Percentiles rank a stretch among this genome's conserved stretches.
Conservation (phyloP, 352 stramenopile genomes). For the Bremia lactucae region DNA sequence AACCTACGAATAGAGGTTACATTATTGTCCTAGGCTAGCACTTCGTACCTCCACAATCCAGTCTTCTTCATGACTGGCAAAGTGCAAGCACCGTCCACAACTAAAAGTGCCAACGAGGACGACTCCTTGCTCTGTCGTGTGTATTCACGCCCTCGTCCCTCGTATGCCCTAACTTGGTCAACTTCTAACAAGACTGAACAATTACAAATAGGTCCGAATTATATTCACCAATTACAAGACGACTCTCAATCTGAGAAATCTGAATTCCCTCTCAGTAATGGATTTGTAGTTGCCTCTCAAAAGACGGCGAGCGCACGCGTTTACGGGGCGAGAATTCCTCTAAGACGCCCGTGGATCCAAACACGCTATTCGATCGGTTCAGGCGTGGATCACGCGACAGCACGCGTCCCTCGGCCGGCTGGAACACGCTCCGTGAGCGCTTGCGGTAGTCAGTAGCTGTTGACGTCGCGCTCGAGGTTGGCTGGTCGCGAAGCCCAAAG, state of each 20-base stretch:
- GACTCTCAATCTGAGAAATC: conserved; percentile 8
- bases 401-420: conserved; percentile 4
- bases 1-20: neutral
- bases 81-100: no score
- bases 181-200: neutral
- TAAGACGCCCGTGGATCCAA: conserved; percentile 5
- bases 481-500: conserved; percentile 11
- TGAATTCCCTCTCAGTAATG: conserved; percentile 16
- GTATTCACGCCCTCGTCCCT: conserved; percentile 13
- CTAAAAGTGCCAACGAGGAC: neutral
- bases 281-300: conserved; percentile 7
- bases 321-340: conserved; percentile 20
- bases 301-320: conserved; percentile 16
- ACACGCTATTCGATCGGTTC: conserved; percentile 26
- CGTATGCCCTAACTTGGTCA: conserved; percentile 11
- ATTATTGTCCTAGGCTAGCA: neutral
- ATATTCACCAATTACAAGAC: conserved; percentile 10
- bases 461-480: neutral
- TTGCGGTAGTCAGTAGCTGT: conserved; percentile 10
- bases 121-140: conserved; percentile 4
- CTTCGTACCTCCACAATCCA: conserved; percentile 18
- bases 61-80: conserved; percentile 25
- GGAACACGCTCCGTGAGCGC: conserved; percentile 23
- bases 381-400: conserved; percentile 11
- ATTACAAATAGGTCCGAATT: conserved; percentile 16